Evolutionary conservation across 208 protist genomes (phyloP).

Genomic region (Leishmania lainsoni): DNA sequence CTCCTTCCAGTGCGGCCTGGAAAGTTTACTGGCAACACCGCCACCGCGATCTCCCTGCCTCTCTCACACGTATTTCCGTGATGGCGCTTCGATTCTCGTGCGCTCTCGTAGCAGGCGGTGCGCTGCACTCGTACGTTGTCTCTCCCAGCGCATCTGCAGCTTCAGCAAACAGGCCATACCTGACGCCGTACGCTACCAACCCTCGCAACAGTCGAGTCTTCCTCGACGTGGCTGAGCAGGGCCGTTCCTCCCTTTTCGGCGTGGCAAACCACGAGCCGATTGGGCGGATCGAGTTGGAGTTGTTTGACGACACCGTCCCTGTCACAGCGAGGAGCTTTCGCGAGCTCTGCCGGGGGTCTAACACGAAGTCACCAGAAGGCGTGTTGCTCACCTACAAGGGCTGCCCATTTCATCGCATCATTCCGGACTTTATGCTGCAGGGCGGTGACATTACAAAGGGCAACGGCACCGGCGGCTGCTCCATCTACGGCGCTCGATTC

Average conservation of each 20-base stretch:
- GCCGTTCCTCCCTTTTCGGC: conserved; percentile 55
- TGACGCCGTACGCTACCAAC: conserved; percentile 64
- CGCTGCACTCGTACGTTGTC: conserved; percentile 30
- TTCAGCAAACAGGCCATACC: conserved; percentile 42
- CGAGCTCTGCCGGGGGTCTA: conserved; percentile 77
- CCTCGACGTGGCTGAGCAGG: conserved; percentile 71
- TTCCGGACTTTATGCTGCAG: conserved; percentile 95
- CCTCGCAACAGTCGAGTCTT: conserved; percentile 80
- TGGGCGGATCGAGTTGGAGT: conserved; percentile 94
- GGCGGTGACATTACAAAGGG: conserved; percentile 94
- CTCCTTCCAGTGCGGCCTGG: no score
- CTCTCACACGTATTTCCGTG: neutral
- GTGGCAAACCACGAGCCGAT: conserved; percentile 41
- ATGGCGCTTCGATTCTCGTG: conserved; percentile 62
- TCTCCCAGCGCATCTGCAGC: conserved; percentile 20
- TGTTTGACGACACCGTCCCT: conserved; percentile 94
- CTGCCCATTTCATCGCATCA: conserved; percentile 95
- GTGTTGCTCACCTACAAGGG: conserved; percentile 93
- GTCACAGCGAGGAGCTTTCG: conserved; percentile 93
- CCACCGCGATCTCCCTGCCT: neutral
- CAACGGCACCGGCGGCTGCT: conserved; percentile 94
- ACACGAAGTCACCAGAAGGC: conserved; percentile 62
- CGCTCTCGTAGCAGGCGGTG: conserved; percentile 46
- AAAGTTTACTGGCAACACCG: neutral
- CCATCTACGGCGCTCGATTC: conserved; percentile 94